phyloP scores from a whole-genome alignment of 192 early-diverging fungal species.

The Coemansia sp. region DNA sequence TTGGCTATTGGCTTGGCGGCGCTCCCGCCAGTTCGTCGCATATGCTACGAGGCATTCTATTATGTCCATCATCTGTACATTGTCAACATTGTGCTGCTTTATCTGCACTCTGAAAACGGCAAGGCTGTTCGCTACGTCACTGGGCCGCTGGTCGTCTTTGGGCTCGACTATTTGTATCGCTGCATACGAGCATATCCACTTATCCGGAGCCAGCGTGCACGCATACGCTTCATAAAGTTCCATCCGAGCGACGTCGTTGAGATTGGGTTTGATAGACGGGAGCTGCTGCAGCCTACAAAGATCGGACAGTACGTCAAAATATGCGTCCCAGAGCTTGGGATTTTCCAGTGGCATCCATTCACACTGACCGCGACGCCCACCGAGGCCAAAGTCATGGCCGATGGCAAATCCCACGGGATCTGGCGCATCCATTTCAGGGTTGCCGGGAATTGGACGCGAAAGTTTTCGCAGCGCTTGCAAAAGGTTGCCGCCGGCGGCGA shows the following conservation, averaged over 20 bases:
- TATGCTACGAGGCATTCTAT: constrained; percentile 79
- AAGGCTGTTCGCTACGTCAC: constrained; percentile 48
- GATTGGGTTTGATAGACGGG: constrained; percentile 65
- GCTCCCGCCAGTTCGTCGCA: constrained; percentile 54
- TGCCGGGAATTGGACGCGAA: constrained; percentile 75
- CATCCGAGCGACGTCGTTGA: constrained; percentile 75
- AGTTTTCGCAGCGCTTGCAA: constrained; percentile 60
- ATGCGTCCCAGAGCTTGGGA: constrained; percentile 69
- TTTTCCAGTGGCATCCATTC: constrained; percentile 82
- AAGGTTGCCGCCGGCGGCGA: constrained; percentile 50
- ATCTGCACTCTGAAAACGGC: constrained; percentile 69
- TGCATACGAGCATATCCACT: constrained; percentile 58
- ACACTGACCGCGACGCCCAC: constrained; percentile 73
- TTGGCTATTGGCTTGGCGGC: constrained; percentile 64
- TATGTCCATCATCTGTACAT: constrained; percentile 79
- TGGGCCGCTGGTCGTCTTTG: constrained; percentile 54
- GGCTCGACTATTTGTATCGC: constrained; percentile 60
- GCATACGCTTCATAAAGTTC: constrained; percentile 68
- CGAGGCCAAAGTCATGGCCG: constrained; percentile 66
- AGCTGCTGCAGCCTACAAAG: constrained; percentile 53
- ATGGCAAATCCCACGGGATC: constrained; percentile 44
- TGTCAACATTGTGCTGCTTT: constrained; percentile 67
- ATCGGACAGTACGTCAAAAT: constrained; percentile 78
- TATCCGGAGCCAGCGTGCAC: constrained; percentile 41
- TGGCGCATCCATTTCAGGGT: constrained; percentile 76